Conservation (phyloP, 257 asterid species). For the Henckelia pumila region DNA sequence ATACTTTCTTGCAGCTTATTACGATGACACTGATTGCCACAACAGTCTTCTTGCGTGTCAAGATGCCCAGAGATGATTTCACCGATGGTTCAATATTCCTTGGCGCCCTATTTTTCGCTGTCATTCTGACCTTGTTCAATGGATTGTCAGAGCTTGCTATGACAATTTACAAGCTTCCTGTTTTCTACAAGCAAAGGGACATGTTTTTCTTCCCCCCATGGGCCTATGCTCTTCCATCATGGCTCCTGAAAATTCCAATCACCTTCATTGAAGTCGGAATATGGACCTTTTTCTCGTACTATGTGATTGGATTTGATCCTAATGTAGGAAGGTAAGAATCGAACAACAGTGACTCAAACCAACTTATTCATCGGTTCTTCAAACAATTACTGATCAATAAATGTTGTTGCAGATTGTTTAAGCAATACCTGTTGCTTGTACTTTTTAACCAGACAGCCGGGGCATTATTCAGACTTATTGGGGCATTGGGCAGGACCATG, state of each 20-base stretch:
- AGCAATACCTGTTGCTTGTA: slow-evolving; percentile 52
- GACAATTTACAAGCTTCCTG: slow-evolving; percentile 69
- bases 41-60: slow-evolving; percentile 52
- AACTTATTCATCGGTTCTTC: not conserved
- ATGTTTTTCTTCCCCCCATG: slow-evolving; percentile 69
- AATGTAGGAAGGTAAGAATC: slow-evolving; percentile 45
- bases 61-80: slow-evolving; percentile 36
- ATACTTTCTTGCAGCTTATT: slow-evolving; percentile 37
- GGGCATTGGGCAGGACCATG: slow-evolving; percentile 57
- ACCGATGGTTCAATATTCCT: slow-evolving; percentile 45
- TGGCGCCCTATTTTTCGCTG: slow-evolving; percentile 47
- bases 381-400: slow-evolving; percentile 9
- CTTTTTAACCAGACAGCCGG: slow-evolving; percentile 46
- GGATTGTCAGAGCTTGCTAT: slow-evolving; percentile 63
- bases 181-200: slow-evolving; percentile 76
- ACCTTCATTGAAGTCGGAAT: slow-evolving; percentile 46
- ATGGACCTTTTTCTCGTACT: slow-evolving; percentile 56
- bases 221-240: slow-evolving; percentile 63
- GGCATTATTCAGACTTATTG: slow-evolving; percentile 54
- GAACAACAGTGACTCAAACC: not conserved
- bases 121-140: slow-evolving; percentile 51
- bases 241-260: slow-evolving; percentile 62
- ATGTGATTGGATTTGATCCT: slow-evolving; percentile 67
- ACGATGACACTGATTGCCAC: slow-evolving; percentile 35
- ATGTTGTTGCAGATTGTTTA: slow-evolving; percentile 47